Evolutionary conservation across 768 basidiomycete species (phyloP).

Genomic region (Boletus vinaceobasis): DNA sequence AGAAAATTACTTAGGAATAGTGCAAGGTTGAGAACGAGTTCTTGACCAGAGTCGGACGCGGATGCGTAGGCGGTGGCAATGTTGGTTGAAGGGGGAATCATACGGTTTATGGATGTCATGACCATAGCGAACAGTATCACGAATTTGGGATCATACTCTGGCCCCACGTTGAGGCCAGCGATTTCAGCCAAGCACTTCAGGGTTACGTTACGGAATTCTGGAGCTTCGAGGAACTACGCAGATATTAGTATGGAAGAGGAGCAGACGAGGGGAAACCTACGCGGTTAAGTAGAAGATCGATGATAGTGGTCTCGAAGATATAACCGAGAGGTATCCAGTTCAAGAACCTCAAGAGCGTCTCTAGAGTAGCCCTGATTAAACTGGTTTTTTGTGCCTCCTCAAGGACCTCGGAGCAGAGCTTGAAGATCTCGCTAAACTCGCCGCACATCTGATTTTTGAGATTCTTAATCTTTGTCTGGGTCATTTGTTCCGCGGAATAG

Average conservation of each 20-base stretch:
- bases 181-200: conserved; percentile 97
- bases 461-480: conserved; percentile 94
- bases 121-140: conserved; percentile 97
- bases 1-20: conserved; percentile 98
- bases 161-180: conserved; percentile 88
- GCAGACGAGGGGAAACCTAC: conserved; percentile 47
- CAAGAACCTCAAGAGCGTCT: conserved; percentile 91
- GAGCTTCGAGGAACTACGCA: conserved; percentile 86
- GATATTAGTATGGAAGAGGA: conserved; percentile 9
- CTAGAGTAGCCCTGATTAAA: conserved; percentile 89
- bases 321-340: conserved; percentile 99
- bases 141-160: conserved; percentile 98
- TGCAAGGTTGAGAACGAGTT: conserved; percentile 94
- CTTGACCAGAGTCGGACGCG: conserved; percentile 89
- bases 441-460: conserved; percentile 98
- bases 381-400: conserved; percentile 97
- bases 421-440: conserved; percentile 97
- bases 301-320: conserved; percentile 97
- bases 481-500: conserved; percentile 98
- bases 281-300: conserved; percentile 87
- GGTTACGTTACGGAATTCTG: conserved; percentile 96
- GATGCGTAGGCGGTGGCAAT: conserved; percentile 89
- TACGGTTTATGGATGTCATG: conserved; percentile 95
- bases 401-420: conserved; percentile 92
- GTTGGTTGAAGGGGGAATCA: conserved; percentile 94